Percentiles rank a stretch among this genome's conserved stretches.
These are phyloP conservation scores for Dendrobium huoshanense DNA, from an alignment of 106 monocot genomes.

Conservation along the genomic window DNA sequence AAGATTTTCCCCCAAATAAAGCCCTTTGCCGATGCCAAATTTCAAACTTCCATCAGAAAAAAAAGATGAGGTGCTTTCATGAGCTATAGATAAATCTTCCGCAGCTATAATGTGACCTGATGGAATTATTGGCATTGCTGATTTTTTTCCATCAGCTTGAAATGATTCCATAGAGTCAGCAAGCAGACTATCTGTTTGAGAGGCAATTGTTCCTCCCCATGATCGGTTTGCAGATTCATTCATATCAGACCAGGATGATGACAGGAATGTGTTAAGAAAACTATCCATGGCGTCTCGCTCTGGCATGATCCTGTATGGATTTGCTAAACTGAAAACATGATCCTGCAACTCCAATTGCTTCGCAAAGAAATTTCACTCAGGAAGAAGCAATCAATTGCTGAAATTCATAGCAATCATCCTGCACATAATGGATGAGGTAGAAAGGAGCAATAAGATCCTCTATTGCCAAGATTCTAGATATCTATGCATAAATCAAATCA, in stretches of 20 bases:
- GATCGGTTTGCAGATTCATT: slow-evolving; percentile 26
- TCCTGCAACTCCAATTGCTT: not conserved
- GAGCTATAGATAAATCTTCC: slow-evolving; percentile 13
- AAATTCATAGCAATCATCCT: not conserved
- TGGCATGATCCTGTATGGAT: not conserved
- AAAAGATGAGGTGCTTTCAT: slow-evolving; percentile 13
- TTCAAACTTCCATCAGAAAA: slow-evolving; percentile 21
- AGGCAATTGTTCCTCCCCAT: slow-evolving; percentile 19
- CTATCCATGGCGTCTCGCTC: slow-evolving; percentile 30
- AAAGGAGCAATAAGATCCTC: not conserved
- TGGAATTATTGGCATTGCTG: slow-evolving; percentile 16
- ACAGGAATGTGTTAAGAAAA: slow-evolving; percentile 31
- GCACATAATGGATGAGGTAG: not conserved
- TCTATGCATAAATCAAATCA: not conserved
- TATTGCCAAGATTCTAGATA: not conserved
- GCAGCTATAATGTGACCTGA: slow-evolving; percentile 18
- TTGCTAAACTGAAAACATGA: slow-evolving; percentile 1
- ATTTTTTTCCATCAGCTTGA: slow-evolving; percentile 17
- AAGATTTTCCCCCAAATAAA: slow-evolving; percentile 15
- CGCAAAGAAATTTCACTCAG: not conserved
- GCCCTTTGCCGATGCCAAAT: slow-evolving; percentile 9
- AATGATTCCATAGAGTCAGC: slow-evolving; percentile 13
- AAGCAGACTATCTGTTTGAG: slow-evolving; percentile 28
- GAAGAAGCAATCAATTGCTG: not conserved
- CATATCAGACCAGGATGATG: slow-evolving; percentile 36